Base-by-base conservation (phyloP, 164 flowering plant species). In the Pachysandra terminalis region DNA sequence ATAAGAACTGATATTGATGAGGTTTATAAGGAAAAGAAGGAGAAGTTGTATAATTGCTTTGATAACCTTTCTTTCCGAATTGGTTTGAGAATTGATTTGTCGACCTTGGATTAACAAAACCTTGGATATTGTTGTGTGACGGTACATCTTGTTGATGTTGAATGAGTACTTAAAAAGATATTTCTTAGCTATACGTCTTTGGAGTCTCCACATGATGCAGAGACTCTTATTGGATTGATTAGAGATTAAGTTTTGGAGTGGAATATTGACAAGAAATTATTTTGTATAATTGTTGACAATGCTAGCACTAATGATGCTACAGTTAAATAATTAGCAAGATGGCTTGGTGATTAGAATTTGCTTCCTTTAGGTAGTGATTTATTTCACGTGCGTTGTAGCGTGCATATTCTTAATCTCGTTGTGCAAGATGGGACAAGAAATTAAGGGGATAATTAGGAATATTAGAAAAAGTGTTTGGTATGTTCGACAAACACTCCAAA, bases 371-470 rank as follows among this genome's bases (percentile, higher is more conserved):
- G 14, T 61, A 26, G 64, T 2, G 28, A 22, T 14, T 17, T 35
- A 41, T 61, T 41, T 61, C 49, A 61, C 40, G 17, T 61, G 3
- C 51, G 17, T 40, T 61, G 64, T 40, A 21, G 16, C 21, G 51
- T 25, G 21, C 64, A 61, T 22, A 61, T 61, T 35, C 22, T 61
- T 14, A 40, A 61, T 37, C 24, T 61, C 14, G 22, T 61, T 61
- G 64, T 19, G 14, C 64, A 61, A 61, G 53, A 61, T 41, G 64
- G 28, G 17, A n/a, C 19, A 60, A 60, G 63, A 32, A 32, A 32
- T 32, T 3, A 32, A 32, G 7, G 37, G 7, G 7, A 16, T 59
- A 4, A 15, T 59, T 27, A 1, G 17, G 5, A 59, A 59, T 13
- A 1, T 27, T 27, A 5, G 41, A 19, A 37, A 59, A 28, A 27